These are phyloP conservation scores for Parafenestella ontariensis DNA, from an alignment of 2,329 filamentous ascomycete genomes.

Conservation along the genomic window DNA sequence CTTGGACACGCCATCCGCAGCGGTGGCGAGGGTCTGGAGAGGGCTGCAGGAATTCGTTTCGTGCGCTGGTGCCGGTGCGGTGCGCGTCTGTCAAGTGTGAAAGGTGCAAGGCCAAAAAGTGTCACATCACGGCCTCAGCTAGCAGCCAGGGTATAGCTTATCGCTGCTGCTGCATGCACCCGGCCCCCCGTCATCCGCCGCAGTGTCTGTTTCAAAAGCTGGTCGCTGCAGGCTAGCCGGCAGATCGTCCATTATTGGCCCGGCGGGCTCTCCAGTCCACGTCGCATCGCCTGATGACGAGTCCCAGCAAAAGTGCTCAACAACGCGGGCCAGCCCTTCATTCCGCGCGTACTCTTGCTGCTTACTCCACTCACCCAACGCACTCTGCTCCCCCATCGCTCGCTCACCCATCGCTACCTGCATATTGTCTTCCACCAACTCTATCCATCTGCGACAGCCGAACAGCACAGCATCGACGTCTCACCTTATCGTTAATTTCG, in stretches of 20 bases:
- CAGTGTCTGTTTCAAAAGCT: slow-evolving; percentile 7
- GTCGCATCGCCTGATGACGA: slow-evolving; percentile 1
- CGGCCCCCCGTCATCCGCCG: neutral
- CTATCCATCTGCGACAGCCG: neutral
- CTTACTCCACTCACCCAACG: neutral
- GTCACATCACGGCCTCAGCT: too few species aligned
- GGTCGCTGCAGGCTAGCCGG: slow-evolving; percentile 2
- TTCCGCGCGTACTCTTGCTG: slow-evolving; percentile 8
- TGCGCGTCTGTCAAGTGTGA: too few species aligned
- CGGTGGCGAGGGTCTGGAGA: neutral
- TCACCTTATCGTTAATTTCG: slow-evolving; percentile 25
- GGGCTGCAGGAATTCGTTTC: neutral
- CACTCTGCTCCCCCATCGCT: slow-evolving; percentile 3
- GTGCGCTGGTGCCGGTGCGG: neutral
- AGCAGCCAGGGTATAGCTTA: slow-evolving; percentile 11
- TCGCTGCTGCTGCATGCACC: slow-evolving; percentile 3
- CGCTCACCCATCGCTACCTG: slow-evolving; percentile 2
- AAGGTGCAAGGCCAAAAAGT: too few species aligned
- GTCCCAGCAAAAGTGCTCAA: slow-evolving; percentile 7
- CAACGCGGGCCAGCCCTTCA: slow-evolving; percentile 9
- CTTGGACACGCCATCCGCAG: neutral
- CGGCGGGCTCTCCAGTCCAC: neutral
- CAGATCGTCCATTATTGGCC: slow-evolving; percentile 6
- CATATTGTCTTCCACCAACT: neutral
- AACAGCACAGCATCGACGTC: slow-evolving; percentile 4